These are phyloP conservation scores for Sanghuangporus weigelae DNA, from an alignment of 1,284 basidiomycete genomes.

Conservation along the genomic window DNA sequence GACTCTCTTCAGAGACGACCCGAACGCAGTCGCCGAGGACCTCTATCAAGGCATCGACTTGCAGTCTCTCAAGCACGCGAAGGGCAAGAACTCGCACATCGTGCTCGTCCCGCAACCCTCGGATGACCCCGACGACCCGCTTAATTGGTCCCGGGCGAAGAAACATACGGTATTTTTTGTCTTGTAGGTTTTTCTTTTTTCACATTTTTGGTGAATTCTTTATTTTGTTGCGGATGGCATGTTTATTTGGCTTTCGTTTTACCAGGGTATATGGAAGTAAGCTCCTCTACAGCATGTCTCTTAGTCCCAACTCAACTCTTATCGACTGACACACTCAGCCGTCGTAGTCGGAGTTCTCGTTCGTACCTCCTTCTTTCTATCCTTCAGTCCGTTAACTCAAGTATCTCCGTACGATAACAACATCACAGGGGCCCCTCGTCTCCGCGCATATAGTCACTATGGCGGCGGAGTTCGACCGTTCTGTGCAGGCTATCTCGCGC, in stretches of 20 bases:
- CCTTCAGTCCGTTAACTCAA: background rate
- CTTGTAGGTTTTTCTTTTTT: slow-evolving; percentile 8
- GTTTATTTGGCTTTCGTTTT: background rate
- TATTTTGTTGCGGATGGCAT: background rate
- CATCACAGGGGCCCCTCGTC: slow-evolving; percentile 18
- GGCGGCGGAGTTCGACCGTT: slow-evolving; percentile 20
- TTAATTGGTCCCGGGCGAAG: slow-evolving; percentile 24
- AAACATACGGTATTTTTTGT: slow-evolving; percentile 21
- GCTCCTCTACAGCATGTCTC: background rate
- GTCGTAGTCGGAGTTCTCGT: slow-evolving; percentile 22
- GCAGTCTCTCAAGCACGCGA: slow-evolving; percentile 19
- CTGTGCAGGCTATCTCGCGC: slow-evolving; percentile 21
- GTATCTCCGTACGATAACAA: background rate
- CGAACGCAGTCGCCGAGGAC: slow-evolving; percentile 18
- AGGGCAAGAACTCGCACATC: slow-evolving; percentile 20
- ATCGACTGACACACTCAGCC: background rate
- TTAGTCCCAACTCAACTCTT: background rate
- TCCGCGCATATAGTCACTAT: slow-evolving; percentile 20
- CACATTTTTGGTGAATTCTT: background rate
- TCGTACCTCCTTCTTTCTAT: background rate
- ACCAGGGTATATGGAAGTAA: slow-evolving; percentile 19
- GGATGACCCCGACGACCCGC: slow-evolving; percentile 23
- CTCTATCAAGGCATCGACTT: slow-evolving; percentile 19
- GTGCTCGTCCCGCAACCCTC: slow-evolving; percentile 24
- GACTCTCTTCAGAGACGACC: slow-evolving; percentile 23